Evolutionary conservation across 352 stramenopile species (phyloP).

Genomic region (Phytophthora pluvialis): DNA sequence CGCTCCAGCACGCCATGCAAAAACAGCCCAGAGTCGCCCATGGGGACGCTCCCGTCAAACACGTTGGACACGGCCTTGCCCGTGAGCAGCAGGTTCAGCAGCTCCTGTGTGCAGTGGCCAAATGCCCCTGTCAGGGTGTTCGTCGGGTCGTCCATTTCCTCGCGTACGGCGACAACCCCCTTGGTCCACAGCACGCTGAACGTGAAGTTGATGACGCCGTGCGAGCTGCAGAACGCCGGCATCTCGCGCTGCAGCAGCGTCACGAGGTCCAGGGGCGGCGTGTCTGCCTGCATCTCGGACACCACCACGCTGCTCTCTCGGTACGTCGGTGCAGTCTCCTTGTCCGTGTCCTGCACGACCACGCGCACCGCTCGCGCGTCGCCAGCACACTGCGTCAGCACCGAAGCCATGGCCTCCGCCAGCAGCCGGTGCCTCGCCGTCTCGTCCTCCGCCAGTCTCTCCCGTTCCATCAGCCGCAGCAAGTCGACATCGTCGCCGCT

Average conservation of each 20-base stretch:
- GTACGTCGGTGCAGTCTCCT: conserved; percentile 10
- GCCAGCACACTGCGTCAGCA: conserved; percentile 37
- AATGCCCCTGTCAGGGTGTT: conserved; percentile 70
- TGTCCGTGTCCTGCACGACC: conserved; percentile 27
- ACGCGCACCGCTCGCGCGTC: conserved; percentile 29
- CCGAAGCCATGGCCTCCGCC: conserved; percentile 39
- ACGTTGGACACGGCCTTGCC: conserved; percentile 83
- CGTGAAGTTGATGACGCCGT: conserved; percentile 77
- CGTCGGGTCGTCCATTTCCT: conserved; percentile 80
- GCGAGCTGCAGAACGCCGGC: conserved; percentile 33
- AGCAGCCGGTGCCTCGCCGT: conserved; percentile 24
- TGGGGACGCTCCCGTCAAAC: conserved; percentile 79
- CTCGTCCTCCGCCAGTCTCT: conserved; percentile 19
- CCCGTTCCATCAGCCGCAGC: conserved; percentile 20
- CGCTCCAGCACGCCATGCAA: conserved; percentile 65
- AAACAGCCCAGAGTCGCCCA: conserved; percentile 79
- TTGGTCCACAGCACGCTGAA: conserved; percentile 76
- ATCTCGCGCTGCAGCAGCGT: conserved; percentile 29
- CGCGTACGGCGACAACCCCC: conserved; percentile 42
- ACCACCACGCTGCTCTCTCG: conserved; percentile 20
- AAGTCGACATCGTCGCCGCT: conserved; percentile 4
- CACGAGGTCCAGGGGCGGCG: conserved; percentile 20
- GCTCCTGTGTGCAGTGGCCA: conserved; percentile 86
- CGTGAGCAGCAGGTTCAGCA: conserved; percentile 87
- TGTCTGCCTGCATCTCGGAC: not conserved